Evolutionary conservation across 1,284 basidiomycete genomes (phyloP), one percentile per base, ranked within the genome.

Genomic region (Porogramme epimiltina): DNA sequence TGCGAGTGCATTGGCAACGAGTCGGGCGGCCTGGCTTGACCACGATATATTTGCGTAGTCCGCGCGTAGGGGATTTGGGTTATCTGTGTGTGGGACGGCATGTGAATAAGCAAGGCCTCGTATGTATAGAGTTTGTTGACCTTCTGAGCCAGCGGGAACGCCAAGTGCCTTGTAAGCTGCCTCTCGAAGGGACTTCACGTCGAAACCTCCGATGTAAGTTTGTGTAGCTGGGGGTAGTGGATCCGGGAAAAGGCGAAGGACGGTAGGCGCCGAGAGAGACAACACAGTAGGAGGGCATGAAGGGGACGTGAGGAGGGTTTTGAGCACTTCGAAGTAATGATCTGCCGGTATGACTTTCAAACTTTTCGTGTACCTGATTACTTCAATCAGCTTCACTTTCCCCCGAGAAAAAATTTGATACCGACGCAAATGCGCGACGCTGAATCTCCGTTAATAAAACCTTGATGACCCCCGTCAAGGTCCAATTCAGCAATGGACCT

Each of bases 401-500:
- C 16, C n/a, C n/a, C n/a, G 70, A 67, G 4, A 9, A 36, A 18
- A 5, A 15, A 19, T n/a, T n/a, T n/a, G n/a, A n/a, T n/a, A 20
- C 28, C 11, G 4, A 58, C 80, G 61, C 58, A 6, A 16, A 90
- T 89, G 75, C 74, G 60, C 73, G 77, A 31, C 76, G 72, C 47
- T 82, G 74, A 25, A 88, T 76, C 49, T 91, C 87, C 51, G 70
- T 74, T 28, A 84, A 64, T 46, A 92, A 72, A 2, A 76, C 78
- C 62, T 80, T 81, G 43, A 91, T 73, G 16, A 91, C 82, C 3
- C 87, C 86, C 2, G 85, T 81, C 5, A 91, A 77, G 0, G 89
- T 91, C 90, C 89, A 92, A 55, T 81, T 85, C 28, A 92, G 73
- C 15, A 91, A 70, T 0, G 84, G 81, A 2, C 83, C 82, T 15